Base-by-base conservation (phyloP, 2,329 filamentous ascomycete species). In the Arthrobotrys conoides region DNA sequence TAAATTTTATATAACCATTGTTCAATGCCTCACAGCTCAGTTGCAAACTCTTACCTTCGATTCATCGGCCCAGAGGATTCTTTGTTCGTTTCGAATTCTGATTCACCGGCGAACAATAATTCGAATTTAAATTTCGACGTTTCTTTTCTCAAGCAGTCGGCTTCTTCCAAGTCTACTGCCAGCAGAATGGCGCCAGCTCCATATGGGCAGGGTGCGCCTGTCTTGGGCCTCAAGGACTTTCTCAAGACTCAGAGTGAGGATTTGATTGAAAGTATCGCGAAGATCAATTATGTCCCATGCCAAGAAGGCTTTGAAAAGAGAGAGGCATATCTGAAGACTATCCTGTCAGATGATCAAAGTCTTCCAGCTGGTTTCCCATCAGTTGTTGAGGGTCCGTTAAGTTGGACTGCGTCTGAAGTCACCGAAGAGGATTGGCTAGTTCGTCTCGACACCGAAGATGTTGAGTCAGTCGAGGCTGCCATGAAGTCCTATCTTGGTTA, bases 401-500 rank as follows among this genome's bases (percentile, higher is more conserved):
- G 20, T 20, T 77, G 73, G 73, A 67, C 73, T 14, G 44, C 67
- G 16, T 71, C 73, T 20, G 73, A 77, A 41, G 49, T 77, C 22
- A 30, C 49, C 1, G 59, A 77, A 49, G 67, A 66, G 22, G 73
- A 77, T 36, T 77, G 73, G 73, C n/a, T 77, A 0, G 61, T 77
- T 27, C 51, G n/a, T 10, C 67, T 77, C 5, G 46, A 53, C 30
- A 49, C 61, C 18, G 41, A 68, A 48, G 73, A 77, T 67, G 48
- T 77, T 20, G 27, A 61, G 22, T 71, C 73, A 1, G 67, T 77
- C 18, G 73, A 77, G 59, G 44, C 38, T 18, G 73, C 73, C 10
- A 63, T 64, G 61, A 77, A 77, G 24, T 71, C 67, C 33, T 77
- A 77, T 77, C 73, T 77, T 36, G 63, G 73, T 77, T 67, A 77